Evolutionary conservation across 768 basidiomycete species (phyloP).

Genomic region (Leucosporidium scottii): DNA sequence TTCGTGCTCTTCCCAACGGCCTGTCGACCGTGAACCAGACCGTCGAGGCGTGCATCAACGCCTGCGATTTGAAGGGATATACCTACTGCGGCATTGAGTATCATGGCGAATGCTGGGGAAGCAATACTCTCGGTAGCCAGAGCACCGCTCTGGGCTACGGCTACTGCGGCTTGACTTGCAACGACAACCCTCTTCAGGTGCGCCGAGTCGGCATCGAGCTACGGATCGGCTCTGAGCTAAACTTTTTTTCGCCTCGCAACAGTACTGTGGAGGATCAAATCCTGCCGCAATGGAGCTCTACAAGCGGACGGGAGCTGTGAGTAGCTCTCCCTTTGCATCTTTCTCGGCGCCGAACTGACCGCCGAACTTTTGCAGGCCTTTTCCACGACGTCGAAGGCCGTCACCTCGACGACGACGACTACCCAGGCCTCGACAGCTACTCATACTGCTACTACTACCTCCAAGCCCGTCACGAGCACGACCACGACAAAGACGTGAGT

Average conservation of each 20-base stretch:
- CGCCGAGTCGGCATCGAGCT: background rate
- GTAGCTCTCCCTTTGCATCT: background rate
- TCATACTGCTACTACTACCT: too few relatives aligned
- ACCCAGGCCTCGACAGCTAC: background rate
- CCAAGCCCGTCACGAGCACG: background rate
- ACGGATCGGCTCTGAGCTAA: background rate
- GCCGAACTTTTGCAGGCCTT: background rate
- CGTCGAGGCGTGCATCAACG: slow-evolving; percentile 38
- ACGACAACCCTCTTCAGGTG: slow-evolving; percentile 13
- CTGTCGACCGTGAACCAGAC: slow-evolving; percentile 36
- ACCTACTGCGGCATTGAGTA: slow-evolving; percentile 36
- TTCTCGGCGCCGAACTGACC: background rate
- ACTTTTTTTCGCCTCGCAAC: background rate
- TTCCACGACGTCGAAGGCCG: background rate
- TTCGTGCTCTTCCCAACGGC: slow-evolving; percentile 17
- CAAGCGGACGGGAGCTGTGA: background rate
- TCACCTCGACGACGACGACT: background rate
- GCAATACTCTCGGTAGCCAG: slow-evolving; percentile 9
- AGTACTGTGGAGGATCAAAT: background rate
- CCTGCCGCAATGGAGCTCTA: background rate
- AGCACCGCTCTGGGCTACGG: slow-evolving; percentile 7
- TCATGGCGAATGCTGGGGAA: slow-evolving; percentile 27
- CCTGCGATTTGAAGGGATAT: slow-evolving; percentile 40
- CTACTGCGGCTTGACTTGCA: slow-evolving; percentile 14
- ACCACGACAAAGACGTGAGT: background rate